Percentiles rank a stretch among this genome's conserved stretches.
Conservation (phyloP, 1,284 basidiomycete species). For the Chalciporus piperatoides region DNA sequence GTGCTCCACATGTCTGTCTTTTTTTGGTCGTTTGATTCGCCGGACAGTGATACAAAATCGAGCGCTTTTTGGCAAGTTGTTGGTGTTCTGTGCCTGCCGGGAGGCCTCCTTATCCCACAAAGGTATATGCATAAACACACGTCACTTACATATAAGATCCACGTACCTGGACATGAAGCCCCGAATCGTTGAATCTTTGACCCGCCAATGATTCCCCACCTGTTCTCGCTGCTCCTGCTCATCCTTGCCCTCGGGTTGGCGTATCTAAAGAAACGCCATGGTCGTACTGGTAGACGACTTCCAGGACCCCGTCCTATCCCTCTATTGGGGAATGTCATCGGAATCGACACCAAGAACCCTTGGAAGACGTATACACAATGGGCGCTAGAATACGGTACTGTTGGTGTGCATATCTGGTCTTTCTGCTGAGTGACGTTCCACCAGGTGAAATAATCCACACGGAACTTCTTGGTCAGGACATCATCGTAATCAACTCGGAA, state of each 20-base stretch:
- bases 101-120: too few species aligned
- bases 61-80: too few species aligned
- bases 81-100: too few species aligned
- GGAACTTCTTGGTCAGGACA: conserved; percentile 10
- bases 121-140: too few species aligned
- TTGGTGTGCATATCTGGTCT: neutral
- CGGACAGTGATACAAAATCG: too few species aligned
- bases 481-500: conserved; percentile 17
- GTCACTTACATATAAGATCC: neutral
- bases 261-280: conserved; percentile 3
- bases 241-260: neutral
- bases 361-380: conserved; percentile 14
- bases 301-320: conserved; percentile 12
- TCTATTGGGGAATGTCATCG: conserved; percentile 10
- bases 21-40: neutral
- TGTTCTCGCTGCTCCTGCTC: neutral
- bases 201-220: neutral
- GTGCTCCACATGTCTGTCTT: too few species aligned
- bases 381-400: conserved; percentile 8
- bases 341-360: conserved; percentile 2
- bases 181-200: neutral
- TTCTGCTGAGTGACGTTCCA: neutral
- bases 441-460: conserved; percentile 14
- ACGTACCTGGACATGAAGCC: neutral
- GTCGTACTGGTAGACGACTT: neutral